These are phyloP conservation scores for Stachybotrys echinatus DNA, from an alignment of 2,329 filamentous ascomycete genomes.

Conservation along the genomic window DNA sequence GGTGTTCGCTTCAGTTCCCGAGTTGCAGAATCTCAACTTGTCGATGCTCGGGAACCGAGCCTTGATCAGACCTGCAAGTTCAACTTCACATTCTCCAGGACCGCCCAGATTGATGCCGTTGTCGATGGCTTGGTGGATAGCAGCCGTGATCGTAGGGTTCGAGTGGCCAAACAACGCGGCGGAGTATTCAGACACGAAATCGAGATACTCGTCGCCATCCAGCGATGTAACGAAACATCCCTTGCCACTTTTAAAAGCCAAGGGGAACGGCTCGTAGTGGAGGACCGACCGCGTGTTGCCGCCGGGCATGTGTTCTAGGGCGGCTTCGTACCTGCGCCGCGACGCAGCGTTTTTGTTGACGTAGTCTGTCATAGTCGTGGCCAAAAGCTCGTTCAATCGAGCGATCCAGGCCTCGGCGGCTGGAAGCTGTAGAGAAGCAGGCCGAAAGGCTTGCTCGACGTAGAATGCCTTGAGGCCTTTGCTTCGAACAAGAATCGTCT, in stretches of 20 bases:
- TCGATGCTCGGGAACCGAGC: constrained; percentile 48
- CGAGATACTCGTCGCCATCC: constrained; percentile 37
- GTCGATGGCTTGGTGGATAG: constrained; percentile 34
- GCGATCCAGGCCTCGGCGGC: too few species aligned
- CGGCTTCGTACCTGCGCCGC: constrained; percentile 22
- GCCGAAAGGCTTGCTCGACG: too few species aligned
- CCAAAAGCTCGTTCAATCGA: too few species aligned
- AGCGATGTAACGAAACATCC: constrained; percentile 31
- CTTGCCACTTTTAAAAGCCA: constrained; percentile 31
- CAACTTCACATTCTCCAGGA: constrained; percentile 44
- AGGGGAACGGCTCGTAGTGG: constrained; percentile 37
- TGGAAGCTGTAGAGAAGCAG: too few species aligned
- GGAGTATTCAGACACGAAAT: constrained; percentile 59
- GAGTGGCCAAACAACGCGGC: constrained; percentile 64
- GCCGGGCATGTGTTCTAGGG: constrained; percentile 33
- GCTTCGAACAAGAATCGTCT: too few species aligned
- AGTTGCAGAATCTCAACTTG: constrained; percentile 57
- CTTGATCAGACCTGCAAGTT: constrained; percentile 46
- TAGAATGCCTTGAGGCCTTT: too few species aligned
- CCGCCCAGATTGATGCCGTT: constrained; percentile 50
- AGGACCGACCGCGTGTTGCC: constrained; percentile 42
- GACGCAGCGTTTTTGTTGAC: neutral
- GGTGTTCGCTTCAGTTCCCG: constrained; percentile 60
- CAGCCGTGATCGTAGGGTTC: constrained; percentile 44
- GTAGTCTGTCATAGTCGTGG: too few species aligned